Evolutionary conservation across 108 stramenopile genomes (phyloP).

Genomic region (Fragilariopsis cylindrus): DNA sequence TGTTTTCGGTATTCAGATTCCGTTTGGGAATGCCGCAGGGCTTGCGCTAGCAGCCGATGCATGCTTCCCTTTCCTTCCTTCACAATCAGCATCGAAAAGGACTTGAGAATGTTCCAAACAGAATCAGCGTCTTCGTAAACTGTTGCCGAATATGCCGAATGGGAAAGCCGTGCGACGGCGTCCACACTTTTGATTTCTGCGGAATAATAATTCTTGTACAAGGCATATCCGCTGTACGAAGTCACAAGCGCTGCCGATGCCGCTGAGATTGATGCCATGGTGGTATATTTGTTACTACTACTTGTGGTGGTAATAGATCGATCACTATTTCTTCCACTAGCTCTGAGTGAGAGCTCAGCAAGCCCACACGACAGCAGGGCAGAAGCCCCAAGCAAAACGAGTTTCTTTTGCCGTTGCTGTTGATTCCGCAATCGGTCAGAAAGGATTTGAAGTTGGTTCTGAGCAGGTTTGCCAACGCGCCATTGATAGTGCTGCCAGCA

Average conservation of each 20-base stretch:
- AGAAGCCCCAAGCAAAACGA: neutral
- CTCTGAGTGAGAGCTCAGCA: neutral
- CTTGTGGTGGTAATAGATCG: too few relatives aligned
- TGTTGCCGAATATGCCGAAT: slow-evolving; percentile 17
- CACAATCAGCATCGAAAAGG: slow-evolving; percentile 54
- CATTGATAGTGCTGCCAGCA: slow-evolving; percentile 33
- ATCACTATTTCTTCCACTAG: neutral
- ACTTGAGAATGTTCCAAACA: slow-evolving; percentile 67
- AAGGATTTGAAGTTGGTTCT: neutral
- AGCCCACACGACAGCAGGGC: slow-evolving; percentile 1
- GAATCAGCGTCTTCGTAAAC: slow-evolving; percentile 65
- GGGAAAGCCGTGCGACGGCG: neutral
- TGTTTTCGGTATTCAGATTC: slow-evolving; percentile 30
- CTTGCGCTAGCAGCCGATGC: slow-evolving; percentile 57
- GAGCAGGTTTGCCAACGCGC: slow-evolving; percentile 16
- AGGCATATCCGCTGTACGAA: neutral
- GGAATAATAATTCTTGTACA: neutral
- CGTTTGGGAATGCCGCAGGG: slow-evolving; percentile 53
- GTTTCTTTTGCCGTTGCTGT: neutral
- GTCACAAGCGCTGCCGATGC: slow-evolving; percentile 2
- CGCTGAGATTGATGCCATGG: neutral
- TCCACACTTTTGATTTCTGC: slow-evolving; percentile 1
- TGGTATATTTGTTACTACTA: neutral
- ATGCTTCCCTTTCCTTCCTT: slow-evolving; percentile 64
- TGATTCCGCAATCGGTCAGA: neutral